Percentiles rank a stretch among this genome's conserved stretches.
Conservation (phyloP, 768 basidiomycete species). For the Gloeopeniophorella convolvens region DNA sequence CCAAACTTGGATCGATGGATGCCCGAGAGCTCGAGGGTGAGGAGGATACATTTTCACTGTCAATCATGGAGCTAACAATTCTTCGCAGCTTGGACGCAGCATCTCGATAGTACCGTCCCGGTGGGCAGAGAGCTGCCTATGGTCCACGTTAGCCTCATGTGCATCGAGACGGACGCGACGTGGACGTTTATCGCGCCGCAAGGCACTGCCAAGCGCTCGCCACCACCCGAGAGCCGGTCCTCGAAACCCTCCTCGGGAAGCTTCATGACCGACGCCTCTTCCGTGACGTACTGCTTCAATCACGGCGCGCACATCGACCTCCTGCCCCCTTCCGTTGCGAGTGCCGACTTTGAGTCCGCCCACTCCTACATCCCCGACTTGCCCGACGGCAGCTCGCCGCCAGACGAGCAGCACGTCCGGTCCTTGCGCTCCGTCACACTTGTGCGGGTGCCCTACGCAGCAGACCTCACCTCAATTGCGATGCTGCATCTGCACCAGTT, state of each 20-base stretch:
- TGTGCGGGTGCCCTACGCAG: conserved; percentile 45
- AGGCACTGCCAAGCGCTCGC: conserved; percentile 19
- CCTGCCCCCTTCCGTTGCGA: background rate
- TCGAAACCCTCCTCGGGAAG: conserved; percentile 29
- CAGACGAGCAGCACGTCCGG: conserved; percentile 33
- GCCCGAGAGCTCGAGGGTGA: conserved; percentile 59
- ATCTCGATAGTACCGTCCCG: conserved; percentile 38
- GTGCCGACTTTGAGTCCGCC: conserved; percentile 24
- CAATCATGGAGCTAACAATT: background rate
- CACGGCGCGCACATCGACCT: conserved; percentile 5
- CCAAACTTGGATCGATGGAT: conserved; percentile 58
- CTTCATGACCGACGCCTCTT: conserved; percentile 39
- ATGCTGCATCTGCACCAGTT: conserved; percentile 63
- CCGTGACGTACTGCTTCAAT: conserved; percentile 14
- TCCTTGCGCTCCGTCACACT: conserved; percentile 56
- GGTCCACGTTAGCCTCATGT: conserved; percentile 54
- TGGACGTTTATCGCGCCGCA: conserved; percentile 48
- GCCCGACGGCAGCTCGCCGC: conserved; percentile 29
- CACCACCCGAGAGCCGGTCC: conserved; percentile 27
- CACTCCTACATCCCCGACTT: conserved; percentile 31
- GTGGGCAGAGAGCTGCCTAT: conserved; percentile 39
- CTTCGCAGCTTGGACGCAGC: conserved; percentile 57
- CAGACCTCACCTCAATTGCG: conserved; percentile 36
- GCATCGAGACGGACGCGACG: conserved; percentile 50
- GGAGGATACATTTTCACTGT: conserved; percentile 23